Conservation (phyloP, 1,284 basidiomycete genomes). For the Earliella scabrosa region DNA sequence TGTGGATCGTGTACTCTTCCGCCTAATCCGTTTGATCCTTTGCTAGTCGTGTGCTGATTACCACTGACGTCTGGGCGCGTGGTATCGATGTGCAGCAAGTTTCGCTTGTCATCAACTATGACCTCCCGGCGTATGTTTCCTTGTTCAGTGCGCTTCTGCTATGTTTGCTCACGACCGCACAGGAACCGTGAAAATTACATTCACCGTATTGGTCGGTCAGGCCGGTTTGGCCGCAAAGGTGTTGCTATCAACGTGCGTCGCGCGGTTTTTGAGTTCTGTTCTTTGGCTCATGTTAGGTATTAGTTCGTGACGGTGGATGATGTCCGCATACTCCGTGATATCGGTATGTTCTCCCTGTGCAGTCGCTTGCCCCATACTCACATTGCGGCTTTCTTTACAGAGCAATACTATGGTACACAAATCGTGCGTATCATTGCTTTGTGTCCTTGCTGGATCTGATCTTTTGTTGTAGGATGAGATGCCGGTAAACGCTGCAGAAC, state of each 20-base stretch:
- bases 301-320: constrained; percentile 93
- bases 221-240: constrained; percentile 94
- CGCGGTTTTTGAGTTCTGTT: not conserved
- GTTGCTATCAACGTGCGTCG: constrained; percentile 84
- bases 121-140: constrained; percentile 81
- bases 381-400: constrained; percentile 40
- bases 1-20: not conserved
- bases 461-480: constrained; percentile 77
- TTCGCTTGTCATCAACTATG: constrained; percentile 98
- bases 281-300: not conserved
- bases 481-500: constrained; percentile 90
- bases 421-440: constrained; percentile 59
- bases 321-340: constrained; percentile 88
- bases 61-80: constrained; percentile 98
- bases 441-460: constrained; percentile 22
- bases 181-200: constrained; percentile 99
- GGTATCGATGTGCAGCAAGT: constrained; percentile 99
- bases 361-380: constrained; percentile 12
- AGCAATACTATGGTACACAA: constrained; percentile 89
- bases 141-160: not conserved
- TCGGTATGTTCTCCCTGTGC: constrained; percentile 57
- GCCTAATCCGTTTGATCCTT: constrained; percentile 3
- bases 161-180: constrained; percentile 5
- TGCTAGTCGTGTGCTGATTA: constrained; percentile 89
- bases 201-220: constrained; percentile 95